Conservation (phyloP, 805 yeast species). For the Metschnikowia kofuensis region DNA sequence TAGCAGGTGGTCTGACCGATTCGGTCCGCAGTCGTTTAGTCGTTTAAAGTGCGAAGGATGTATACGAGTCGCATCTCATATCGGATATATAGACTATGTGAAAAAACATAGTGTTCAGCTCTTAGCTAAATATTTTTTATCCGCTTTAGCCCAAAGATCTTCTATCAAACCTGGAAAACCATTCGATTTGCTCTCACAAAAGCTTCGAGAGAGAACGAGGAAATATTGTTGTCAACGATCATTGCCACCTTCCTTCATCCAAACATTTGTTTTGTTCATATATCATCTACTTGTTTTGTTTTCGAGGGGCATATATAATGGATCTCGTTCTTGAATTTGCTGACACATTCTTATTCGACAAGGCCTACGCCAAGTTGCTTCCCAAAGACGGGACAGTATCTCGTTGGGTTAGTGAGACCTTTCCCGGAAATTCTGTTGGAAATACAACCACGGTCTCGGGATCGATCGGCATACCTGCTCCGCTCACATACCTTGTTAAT, state of each 20-base stretch:
- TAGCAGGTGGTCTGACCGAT: conserved; percentile 9
- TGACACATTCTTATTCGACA: conserved; percentile 75
- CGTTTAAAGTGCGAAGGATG: conserved; percentile 10
- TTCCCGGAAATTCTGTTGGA: conserved; percentile 13
- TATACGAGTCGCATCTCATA: conserved; percentile 6
- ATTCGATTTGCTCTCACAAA: too few species aligned
- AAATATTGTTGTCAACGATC: too few species aligned
- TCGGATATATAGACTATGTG: conserved; percentile 2
- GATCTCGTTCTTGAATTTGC: conserved; percentile 83
- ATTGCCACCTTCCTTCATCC: too few species aligned
- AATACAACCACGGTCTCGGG: conserved; percentile 14
- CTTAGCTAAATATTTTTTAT: too few species aligned
- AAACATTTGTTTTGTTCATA: too few species aligned
- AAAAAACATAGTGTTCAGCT: neutral
- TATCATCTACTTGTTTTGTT: too few species aligned
- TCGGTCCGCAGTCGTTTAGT: conserved; percentile 12
- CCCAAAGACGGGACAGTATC: conserved; percentile 53
- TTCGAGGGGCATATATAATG: conserved; percentile 43
- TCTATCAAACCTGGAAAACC: too few species aligned
- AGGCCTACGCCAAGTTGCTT: conserved; percentile 62
- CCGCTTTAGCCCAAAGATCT: too few species aligned
- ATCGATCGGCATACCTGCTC: conserved; percentile 13
- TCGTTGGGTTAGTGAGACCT: conserved; percentile 17
- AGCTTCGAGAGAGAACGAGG: too few species aligned
- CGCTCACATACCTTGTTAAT: conserved; percentile 13